Evolutionary conservation across 768 basidiomycete species (phyloP).

Genomic region (Rhodotorula graminis): DNA sequence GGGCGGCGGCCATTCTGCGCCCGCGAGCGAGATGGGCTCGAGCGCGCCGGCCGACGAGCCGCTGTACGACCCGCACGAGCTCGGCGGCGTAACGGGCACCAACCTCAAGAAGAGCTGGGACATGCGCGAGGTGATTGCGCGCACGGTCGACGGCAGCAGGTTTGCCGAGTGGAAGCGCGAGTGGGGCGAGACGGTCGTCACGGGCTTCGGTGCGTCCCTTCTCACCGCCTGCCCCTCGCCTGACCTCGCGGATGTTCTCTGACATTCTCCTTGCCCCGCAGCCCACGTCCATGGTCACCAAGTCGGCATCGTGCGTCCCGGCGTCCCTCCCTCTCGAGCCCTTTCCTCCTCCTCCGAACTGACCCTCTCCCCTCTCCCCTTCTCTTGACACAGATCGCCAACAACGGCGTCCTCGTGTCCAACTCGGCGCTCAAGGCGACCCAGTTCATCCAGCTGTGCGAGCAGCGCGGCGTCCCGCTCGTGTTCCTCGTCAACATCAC

Average conservation of each 20-base stretch:
- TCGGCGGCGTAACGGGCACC: slow-evolving; percentile 86
- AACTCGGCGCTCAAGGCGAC: slow-evolving; percentile 89
- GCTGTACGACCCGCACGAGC: slow-evolving; percentile 69
- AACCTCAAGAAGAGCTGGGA: slow-evolving; percentile 84
- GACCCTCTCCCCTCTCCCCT: not conserved
- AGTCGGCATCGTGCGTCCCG: slow-evolving; percentile 64
- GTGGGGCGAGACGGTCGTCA: slow-evolving; percentile 83
- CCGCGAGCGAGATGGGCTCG: not conserved
- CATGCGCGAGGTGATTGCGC: slow-evolving; percentile 88
- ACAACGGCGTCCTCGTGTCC: slow-evolving; percentile 91
- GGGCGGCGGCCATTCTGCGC: no score
- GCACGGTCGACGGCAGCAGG: slow-evolving; percentile 81
- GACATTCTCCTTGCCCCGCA: slow-evolving; percentile 47
- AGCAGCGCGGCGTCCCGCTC: slow-evolving; percentile 80
- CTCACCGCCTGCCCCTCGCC: not conserved
- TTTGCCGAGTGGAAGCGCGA: slow-evolving; percentile 96
- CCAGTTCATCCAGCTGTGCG: slow-evolving; percentile 91
- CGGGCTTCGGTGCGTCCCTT: slow-evolving; percentile 50
- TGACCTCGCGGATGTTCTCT: not conserved
- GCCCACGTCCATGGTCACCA: slow-evolving; percentile 81
- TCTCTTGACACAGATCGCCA: slow-evolving; percentile 63
- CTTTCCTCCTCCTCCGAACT: no score
- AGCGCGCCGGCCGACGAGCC: slow-evolving; percentile 59
- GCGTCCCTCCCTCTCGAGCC: not conserved
- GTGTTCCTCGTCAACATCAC: slow-evolving; percentile 96